Evolutionary conservation across 2,329 filamentous ascomycete species (phyloP), one percentile per base, ranked within the genome.

Genomic region (Pseudocercospora fijiensis): DNA sequence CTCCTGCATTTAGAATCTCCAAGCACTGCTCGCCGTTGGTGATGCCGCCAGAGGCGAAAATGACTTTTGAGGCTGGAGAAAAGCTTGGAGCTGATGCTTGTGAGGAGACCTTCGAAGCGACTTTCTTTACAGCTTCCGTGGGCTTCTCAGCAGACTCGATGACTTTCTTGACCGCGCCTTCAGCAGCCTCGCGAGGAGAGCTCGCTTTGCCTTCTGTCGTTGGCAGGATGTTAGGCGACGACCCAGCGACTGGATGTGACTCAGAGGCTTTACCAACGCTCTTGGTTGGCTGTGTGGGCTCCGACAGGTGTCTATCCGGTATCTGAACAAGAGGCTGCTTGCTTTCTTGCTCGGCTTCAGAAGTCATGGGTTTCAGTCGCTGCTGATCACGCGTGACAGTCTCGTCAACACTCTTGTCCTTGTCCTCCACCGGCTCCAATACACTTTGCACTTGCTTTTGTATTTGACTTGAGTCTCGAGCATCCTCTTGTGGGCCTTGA

Each of bases 31-130:
- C 84, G 4, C 95, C 95, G 68, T 89, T 94, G 1, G 90, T 95
- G 73, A 99, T 94, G 18, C 95, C 95, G 0, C 95, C 95, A 0
- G 92, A 95, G 0, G 94, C 94, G 75, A 98, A 98, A 65, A 99
- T 90, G 58, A 92, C 88, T 79, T 96, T 96, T 55, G 83, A 83
- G 64, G 80, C 67, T 20, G 26, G 66, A 53, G 52, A 55, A 53
- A 47, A 20, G 28, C 13, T 30, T 33, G 26, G 28, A 56, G 27
- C 8, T 4, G 52, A 41, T 1, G 11, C 24, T 18, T 22, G n/a
- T 5, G 51, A n/a, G 3, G 51, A n/a, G 26, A 56, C 53, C 4
- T 56, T 41, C 3, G 53, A 56, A 10, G 74, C n/a, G 71, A 64
- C 65, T 2, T 67, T 58, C 30, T 67, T 67, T 16, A 69, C 66